These are phyloP conservation scores for Podochytrium sp. DNA, from an alignment of 192 early-diverging fungal genomes.

Conservation along the genomic window DNA sequence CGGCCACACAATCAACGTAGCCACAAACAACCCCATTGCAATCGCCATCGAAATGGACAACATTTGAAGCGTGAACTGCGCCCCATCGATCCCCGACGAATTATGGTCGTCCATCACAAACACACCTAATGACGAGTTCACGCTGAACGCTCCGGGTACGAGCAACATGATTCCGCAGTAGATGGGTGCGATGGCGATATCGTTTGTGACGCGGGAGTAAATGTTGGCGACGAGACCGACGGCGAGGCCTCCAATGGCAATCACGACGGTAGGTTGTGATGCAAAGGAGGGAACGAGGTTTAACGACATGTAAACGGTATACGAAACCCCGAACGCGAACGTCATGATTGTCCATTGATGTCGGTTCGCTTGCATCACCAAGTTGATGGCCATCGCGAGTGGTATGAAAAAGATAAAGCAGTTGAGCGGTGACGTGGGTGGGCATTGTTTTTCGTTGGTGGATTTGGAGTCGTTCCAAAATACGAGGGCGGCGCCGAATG, in stretches of 20 bases:
- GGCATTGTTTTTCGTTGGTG: background rate
- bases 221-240: constrained; percentile 80
- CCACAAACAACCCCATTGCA: constrained; percentile 43
- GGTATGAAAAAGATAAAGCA: constrained; percentile 63
- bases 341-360: constrained; percentile 76
- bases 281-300: constrained; percentile 52
- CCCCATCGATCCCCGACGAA: constrained; percentile 27
- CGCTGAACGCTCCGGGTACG: constrained; percentile 81
- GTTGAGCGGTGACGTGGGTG: constrained; percentile 41
- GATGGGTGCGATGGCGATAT: constrained; percentile 80
- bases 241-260: constrained; percentile 75
- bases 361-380: constrained; percentile 56
- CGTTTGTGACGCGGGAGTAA: constrained; percentile 73
- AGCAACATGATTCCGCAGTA: constrained; percentile 80
- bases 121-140: constrained; percentile 64
- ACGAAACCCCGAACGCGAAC: constrained; percentile 69
- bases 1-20: constrained; percentile 41
- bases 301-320: constrained; percentile 68
- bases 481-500: constrained; percentile 36
- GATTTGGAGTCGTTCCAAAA: background rate
- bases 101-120: constrained; percentile 36
- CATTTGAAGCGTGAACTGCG: constrained; percentile 52
- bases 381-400: constrained; percentile 54
- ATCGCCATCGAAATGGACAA: constrained; percentile 49
- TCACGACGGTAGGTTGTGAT: constrained; percentile 39